Evolutionary conservation across 2,329 filamentous ascomycete species (phyloP).

Genomic region (Ceratocystiopsis sp.): DNA sequence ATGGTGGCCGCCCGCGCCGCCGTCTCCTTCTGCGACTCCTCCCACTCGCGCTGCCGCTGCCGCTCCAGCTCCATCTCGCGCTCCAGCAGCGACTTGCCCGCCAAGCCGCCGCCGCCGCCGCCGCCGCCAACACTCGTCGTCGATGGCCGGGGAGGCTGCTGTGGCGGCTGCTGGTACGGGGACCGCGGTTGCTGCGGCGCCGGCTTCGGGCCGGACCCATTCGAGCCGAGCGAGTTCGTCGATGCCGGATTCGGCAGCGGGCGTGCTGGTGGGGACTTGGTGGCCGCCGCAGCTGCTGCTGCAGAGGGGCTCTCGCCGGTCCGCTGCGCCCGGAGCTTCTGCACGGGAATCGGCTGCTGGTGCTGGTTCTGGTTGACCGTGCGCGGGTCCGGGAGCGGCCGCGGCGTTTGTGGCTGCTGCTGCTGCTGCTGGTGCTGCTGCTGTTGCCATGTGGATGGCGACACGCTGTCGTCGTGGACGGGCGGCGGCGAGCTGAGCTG

Average conservation of each 20-base stretch:
- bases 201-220: constrained; percentile 10
- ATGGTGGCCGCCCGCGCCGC: constrained; percentile 35
- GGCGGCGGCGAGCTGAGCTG: constrained; percentile 19
- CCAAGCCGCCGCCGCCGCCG: constrained; percentile 24
- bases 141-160: not conserved
- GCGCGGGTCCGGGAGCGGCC: not conserved
- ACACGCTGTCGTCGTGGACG: constrained; percentile 17
- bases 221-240: constrained; percentile 11
- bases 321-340: constrained; percentile 15
- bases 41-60: constrained; percentile 64
- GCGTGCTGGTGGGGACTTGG: constrained; percentile 14
- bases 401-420: constrained; percentile 6
- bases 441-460: constrained; percentile 11
- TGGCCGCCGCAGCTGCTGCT: not conserved
- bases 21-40: constrained; percentile 52
- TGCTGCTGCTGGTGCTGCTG: constrained; percentile 2
- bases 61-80: constrained; percentile 69
- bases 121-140: constrained; percentile 44
- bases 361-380: constrained; percentile 1
- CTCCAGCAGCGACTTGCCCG: constrained; percentile 52
- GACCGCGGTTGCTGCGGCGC: constrained; percentile 44
- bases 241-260: constrained; percentile 34
- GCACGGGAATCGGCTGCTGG: not conserved
- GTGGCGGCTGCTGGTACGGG: constrained; percentile 1
- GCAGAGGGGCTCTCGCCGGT: constrained; percentile 15